Conservation (phyloP, 345 rosid species). For the Salix koriyanagi region DNA sequence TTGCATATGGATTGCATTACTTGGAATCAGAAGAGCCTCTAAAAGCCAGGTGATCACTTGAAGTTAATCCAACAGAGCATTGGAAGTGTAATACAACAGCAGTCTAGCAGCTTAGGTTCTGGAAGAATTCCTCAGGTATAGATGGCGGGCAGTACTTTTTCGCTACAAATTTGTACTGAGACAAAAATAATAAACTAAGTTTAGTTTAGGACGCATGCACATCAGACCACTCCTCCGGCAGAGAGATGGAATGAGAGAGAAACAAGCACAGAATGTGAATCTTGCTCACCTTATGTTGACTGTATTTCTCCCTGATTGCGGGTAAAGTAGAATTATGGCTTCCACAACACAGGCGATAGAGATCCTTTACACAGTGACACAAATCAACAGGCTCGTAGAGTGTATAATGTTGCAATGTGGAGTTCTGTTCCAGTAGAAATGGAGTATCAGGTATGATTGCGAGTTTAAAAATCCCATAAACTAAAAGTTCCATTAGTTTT, state of each 20-base stretch:
- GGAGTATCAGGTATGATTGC: not conserved
- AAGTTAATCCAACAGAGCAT: constrained; percentile 14
- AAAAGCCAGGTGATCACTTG: not conserved
- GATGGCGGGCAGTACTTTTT: constrained; percentile 72
- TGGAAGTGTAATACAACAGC: constrained; percentile 6
- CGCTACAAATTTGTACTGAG: constrained; percentile 79
- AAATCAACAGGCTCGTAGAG: constrained; percentile 61
- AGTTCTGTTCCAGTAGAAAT: constrained; percentile 41
- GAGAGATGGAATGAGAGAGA: not conserved
- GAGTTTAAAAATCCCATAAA: not conserved
- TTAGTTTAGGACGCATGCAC: not conserved
- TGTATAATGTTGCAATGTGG: constrained; percentile 84
- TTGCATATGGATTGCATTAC: not conserved
- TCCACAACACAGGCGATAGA: constrained; percentile 54
- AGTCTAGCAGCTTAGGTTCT: not conserved
- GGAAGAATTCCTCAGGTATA: constrained; percentile 39
- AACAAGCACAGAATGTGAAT: not conserved
- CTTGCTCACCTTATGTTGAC: constrained; percentile 71
- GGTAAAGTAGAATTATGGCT: constrained; percentile 48
- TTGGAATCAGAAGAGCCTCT: not conserved
- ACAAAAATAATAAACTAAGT: not conserved
- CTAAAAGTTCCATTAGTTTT: too few relatives aligned
- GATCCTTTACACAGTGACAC: constrained; percentile 63
- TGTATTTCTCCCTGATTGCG: constrained; percentile 81
- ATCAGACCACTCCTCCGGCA: not conserved